Base-by-base conservation (phyloP, 1,139 yeast species). In the Candida pseudoviswanathii region DNA sequence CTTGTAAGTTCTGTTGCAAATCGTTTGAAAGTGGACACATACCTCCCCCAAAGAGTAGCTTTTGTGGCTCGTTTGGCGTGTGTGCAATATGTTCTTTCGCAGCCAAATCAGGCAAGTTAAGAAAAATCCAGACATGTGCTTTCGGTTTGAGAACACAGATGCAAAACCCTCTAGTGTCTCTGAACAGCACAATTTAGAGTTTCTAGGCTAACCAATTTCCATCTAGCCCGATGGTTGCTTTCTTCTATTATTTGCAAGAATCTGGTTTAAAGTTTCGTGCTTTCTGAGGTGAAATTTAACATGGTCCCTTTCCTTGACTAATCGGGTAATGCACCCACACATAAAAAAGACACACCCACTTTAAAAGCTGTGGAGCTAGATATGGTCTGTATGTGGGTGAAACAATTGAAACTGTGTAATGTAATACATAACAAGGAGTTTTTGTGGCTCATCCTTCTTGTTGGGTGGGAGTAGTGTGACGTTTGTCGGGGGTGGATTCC, bases 51-150 rank as follows among this genome's bases (percentile, higher is more conserved):
- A 33, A 3, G 3, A 9, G n/a, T 29, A 33, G 21, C n/a, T 21
- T 21, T 21, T 27, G 22, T 9, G 24, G 21, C n/a, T 36, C 24
- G 22, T 21, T 41, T 21, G 21, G 16, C 16, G 16, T 16, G 21
- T 37, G 26, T 34, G 16, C 32, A 27, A n/a, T 11, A 16, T 9
- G 41, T 30, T 54, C 55, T 50, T 52, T 52, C 47, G 54, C 53
- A 52, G 50, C 55, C 51, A 48, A 46, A 50, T 45, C 26, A 39
- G 55, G 55, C 27, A 52, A 52, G 33, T 27, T 6, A 39, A 27
- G 24, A 27, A 39, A 39, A 11, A 11, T 4, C 9, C 8, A 11
- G 16, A 29, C 38, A 4, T 26, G 24, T 16, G 22, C 10, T 36
- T 21, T 25, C 10, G 22, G 7, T 21, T 34, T 21, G 9, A 22